Evolutionary conservation across 1,284 basidiomycete genomes (phyloP).

Genomic region (Pseudozyma sp.): DNA sequence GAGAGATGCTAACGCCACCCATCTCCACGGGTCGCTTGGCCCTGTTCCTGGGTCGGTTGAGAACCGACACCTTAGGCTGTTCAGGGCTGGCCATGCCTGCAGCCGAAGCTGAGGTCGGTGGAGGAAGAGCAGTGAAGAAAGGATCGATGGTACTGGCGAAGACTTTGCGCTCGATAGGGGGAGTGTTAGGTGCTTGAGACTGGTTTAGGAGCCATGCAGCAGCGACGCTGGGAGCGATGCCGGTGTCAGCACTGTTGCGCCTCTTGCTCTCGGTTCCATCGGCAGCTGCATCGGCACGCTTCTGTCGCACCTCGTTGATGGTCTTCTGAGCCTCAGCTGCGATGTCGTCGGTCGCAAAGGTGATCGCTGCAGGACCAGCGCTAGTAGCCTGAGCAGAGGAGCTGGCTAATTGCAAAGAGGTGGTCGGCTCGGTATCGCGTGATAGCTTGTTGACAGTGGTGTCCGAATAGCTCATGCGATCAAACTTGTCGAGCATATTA

Average conservation of each 20-base stretch:
- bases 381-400: neutral
- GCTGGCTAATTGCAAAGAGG: neutral
- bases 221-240: conserved; percentile 57
- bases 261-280: conserved; percentile 23
- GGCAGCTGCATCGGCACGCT: conserved; percentile 38
- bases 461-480: conserved; percentile 45
- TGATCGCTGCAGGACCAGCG: neutral
- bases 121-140: conserved; percentile 11
- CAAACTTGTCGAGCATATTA: conserved; percentile 54
- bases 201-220: conserved; percentile 61
- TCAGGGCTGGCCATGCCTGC: conserved; percentile 5
- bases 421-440: conserved; percentile 8
- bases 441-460: conserved; percentile 35
- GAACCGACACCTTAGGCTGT: conserved; percentile 31
- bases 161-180: conserved; percentile 1
- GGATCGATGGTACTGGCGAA: conserved; percentile 18
- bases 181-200: conserved; percentile 12
- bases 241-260: conserved; percentile 46
- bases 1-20: conserved; percentile 50
- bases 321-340: conserved; percentile 39
- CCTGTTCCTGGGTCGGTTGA: conserved; percentile 53
- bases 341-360: neutral
- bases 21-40: conserved; percentile 38
- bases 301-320: conserved; percentile 55
- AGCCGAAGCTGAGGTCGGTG: conserved; percentile 1